These are phyloP conservation scores for Boletus subcaerulescens DNA, from an alignment of 768 basidiomycete species.

Conservation along the genomic window DNA sequence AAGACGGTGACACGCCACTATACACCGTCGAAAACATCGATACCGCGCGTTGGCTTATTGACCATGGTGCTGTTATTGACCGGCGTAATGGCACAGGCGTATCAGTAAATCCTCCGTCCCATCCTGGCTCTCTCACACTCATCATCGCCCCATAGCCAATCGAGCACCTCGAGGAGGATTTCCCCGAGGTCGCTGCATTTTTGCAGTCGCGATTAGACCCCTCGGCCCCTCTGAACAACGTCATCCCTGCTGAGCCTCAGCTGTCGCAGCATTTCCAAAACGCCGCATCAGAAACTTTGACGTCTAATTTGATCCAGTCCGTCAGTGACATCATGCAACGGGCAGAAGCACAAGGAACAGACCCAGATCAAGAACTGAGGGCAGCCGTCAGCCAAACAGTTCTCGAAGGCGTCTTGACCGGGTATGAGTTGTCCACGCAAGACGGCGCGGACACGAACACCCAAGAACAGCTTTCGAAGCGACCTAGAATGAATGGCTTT, in stretches of 20 bases:
- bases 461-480: constrained; percentile 18
- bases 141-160: constrained; percentile 44
- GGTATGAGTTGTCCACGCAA: constrained; percentile 48
- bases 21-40: constrained; percentile 84
- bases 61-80: constrained; percentile 68
- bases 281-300: constrained; percentile 64
- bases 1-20: constrained; percentile 88
- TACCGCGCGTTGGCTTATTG: constrained; percentile 74
- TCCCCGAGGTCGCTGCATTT: constrained; percentile 62
- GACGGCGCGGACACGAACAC: constrained; percentile 4
- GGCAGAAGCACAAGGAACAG: constrained; percentile 52
- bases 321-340: constrained; percentile 67
- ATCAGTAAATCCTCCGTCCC: constrained; percentile 51
- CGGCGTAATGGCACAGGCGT: constrained; percentile 68
- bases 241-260: constrained; percentile 15
- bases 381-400: constrained; percentile 61
- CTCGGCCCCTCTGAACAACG: constrained; percentile 4
- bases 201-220: constrained; percentile 41
- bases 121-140: constrained; percentile 10
- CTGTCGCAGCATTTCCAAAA: constrained; percentile 71
- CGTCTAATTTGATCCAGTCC: constrained; percentile 60
- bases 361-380: constrained; percentile 66
- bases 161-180: constrained; percentile 68
- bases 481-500: constrained; percentile 25
- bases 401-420: constrained; percentile 60